phyloP scores from a whole-genome alignment of 225 moss, liverwort and hornwort genomes.

The Pseudisothecium myosuroides region DNA sequence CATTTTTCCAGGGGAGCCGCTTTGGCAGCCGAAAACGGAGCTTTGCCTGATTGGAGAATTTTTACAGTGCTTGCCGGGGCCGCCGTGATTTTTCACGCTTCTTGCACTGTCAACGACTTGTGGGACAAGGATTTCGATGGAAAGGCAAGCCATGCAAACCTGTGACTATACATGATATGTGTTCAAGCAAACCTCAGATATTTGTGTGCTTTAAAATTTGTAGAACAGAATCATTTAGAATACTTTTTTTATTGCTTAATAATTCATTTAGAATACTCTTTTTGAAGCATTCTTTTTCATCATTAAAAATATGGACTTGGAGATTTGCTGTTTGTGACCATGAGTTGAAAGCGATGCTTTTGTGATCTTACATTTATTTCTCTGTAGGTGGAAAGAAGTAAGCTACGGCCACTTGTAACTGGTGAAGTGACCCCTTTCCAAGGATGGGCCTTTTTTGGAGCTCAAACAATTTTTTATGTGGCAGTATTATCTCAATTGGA shows the following conservation, averaged over 20 bases:
- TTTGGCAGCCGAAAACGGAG: neutral
- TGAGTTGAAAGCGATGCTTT: too few species aligned
- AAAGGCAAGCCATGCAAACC: neutral
- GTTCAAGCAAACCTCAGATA: neutral
- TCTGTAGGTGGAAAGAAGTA: too few species aligned
- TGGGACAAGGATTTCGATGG: neutral
- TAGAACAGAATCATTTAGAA: neutral
- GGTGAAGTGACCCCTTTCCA: neutral
- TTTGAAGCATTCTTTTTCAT: too few species aligned
- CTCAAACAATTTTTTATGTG: neutral
- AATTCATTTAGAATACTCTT: too few species aligned
- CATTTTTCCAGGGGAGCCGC: neutral
- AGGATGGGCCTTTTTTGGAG: neutral
- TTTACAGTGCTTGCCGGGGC: neutral
- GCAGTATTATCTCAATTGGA: neutral
- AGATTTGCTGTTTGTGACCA: too few species aligned
- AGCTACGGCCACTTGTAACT: too few species aligned
- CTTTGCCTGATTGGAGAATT: neutral
- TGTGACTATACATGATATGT: too few species aligned
- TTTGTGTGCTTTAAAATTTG: neutral
- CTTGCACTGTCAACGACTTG: neutral
- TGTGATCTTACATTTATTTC: too few species aligned
- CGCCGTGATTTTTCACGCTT: neutral
- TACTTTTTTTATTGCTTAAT: too few species aligned
- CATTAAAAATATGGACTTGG: too few species aligned